These are phyloP conservation scores for Cadophora sp. DNA, from an alignment of 2,329 filamentous ascomycete genomes.

Conservation along the genomic window DNA sequence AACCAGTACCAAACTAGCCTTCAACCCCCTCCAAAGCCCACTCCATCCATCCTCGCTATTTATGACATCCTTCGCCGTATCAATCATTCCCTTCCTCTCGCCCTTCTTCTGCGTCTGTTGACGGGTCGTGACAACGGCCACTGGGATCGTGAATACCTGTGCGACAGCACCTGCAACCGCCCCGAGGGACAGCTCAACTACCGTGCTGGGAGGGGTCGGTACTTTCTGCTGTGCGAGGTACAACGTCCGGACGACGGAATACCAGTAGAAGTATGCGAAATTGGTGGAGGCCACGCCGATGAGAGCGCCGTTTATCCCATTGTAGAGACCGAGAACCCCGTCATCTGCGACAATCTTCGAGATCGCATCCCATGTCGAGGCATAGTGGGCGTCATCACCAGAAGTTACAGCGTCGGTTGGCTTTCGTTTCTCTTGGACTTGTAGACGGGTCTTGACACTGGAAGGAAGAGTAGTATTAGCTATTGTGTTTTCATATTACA, in stretches of 20 bases:
- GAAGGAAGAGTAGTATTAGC: not conserved
- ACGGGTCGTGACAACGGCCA: conserved; percentile 92
- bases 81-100: conserved; percentile 85
- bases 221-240: conserved; percentile 71
- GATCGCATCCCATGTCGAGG: conserved; percentile 87
- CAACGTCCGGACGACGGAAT: conserved; percentile 82
- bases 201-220: conserved; percentile 73
- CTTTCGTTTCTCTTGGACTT: conserved; percentile 84
- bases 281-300: conserved; percentile 96
- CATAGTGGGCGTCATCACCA: conserved; percentile 73
- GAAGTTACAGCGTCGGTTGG: conserved; percentile 51
- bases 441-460: conserved; percentile 94
- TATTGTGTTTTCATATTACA: not conserved
- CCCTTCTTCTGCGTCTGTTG: conserved; percentile 90
- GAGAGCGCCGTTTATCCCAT: conserved; percentile 84
- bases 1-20: conserved; percentile 93
- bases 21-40: conserved; percentile 93
- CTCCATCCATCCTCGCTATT: conserved; percentile 87
- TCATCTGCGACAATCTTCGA: conserved; percentile 82
- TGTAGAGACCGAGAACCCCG: conserved; percentile 82
- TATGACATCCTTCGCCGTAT: conserved; percentile 88
- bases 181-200: conserved; percentile 82
- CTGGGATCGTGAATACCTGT: conserved; percentile 95
- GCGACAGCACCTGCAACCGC: conserved; percentile 89
- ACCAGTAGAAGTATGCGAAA: conserved; percentile 99